These are phyloP conservation scores for Paraurostyla sp. DNA, from an alignment of 73 alveolate genomes.

Conservation along the genomic window DNA sequence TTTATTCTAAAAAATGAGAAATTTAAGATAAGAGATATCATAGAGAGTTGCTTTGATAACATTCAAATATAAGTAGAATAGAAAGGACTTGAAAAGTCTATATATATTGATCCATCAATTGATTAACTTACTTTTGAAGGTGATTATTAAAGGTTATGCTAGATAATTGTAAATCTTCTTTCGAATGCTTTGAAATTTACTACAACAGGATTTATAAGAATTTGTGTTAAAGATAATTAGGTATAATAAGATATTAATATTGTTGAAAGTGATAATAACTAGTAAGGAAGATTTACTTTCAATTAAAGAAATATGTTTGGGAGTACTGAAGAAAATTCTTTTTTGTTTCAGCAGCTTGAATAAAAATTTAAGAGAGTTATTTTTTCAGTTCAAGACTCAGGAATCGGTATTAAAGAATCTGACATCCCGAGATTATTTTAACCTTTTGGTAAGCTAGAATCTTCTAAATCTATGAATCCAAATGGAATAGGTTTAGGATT, in stretches of 20 bases:
- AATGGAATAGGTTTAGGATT: conserved; percentile 34
- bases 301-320: background rate
- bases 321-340: background rate
- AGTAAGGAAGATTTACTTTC: too few species aligned
- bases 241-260: background rate
- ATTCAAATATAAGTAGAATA: background rate
- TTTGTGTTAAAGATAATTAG: background rate
- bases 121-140: background rate
- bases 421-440: background rate
- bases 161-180: conserved; percentile 4
- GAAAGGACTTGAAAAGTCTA: background rate
- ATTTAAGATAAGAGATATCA: background rate
- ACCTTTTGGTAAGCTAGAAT: conserved; percentile 7
- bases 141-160: background rate
- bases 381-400: conserved; percentile 26
- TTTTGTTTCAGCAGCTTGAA: background rate
- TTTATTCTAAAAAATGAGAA: background rate
- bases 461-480: background rate
- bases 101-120: background rate
- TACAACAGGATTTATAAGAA: conserved; percentile 17
- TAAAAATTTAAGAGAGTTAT: background rate
- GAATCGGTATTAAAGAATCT: conserved; percentile 35
- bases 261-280: too few species aligned
- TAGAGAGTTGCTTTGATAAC: background rate
- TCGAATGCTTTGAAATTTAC: conserved; percentile 37